Conservation (phyloP, 140 eudicot species). For the Cichorium intybus region DNA sequence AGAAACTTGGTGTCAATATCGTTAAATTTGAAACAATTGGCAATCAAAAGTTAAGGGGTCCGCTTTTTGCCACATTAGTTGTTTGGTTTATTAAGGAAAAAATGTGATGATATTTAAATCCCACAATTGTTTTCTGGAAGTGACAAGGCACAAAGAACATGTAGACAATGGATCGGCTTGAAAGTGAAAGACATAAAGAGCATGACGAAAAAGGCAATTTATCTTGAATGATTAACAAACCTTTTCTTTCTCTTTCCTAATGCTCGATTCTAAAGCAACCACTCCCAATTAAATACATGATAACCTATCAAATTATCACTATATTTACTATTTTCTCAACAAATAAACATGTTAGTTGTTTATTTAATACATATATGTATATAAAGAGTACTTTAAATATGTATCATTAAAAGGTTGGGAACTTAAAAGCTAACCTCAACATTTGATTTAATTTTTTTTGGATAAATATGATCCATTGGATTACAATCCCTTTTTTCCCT, state of each 20-base stretch:
- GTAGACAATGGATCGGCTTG: conserved; percentile 1
- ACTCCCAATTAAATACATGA: not conserved
- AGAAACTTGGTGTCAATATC: not conserved
- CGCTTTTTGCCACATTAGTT: not conserved
- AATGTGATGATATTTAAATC: not conserved
- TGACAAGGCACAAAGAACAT: conserved; percentile 21
- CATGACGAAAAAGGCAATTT: not conserved
- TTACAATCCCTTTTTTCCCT: too few relatives aligned
- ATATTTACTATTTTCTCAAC: not conserved
- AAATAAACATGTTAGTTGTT: not conserved
- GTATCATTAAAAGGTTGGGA: too few relatives aligned
- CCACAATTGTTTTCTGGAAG: not conserved
- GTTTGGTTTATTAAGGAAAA: not conserved
- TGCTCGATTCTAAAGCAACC: not conserved
- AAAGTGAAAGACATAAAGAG: conserved; percentile 13
- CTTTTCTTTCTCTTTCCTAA: not conserved
- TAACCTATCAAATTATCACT: not conserved
- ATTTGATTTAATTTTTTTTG: too few relatives aligned
- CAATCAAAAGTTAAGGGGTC: not conserved
- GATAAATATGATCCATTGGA: too few relatives aligned
- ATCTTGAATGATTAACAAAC: not conserved
- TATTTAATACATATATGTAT: too few relatives aligned
- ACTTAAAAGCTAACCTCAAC: too few relatives aligned
- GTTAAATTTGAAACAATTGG: not conserved
- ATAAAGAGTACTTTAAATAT: too few relatives aligned